Conservation (phyloP, 306 rosid species). For the Prunus padus region DNA sequence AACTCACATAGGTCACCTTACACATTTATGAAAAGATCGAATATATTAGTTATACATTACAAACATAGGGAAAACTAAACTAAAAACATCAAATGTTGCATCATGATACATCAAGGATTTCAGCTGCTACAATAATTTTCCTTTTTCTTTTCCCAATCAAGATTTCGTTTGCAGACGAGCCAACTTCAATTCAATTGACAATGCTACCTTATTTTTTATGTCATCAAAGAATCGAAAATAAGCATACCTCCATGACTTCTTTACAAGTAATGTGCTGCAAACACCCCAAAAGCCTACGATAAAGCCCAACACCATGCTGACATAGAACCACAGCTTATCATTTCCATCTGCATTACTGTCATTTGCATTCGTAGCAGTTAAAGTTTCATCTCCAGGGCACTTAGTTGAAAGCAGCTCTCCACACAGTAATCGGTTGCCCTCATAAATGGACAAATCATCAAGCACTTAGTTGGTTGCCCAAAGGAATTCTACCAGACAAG, state of each 20-base stretch:
- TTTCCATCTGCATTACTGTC: not conserved
- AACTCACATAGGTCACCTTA: too few species aligned
- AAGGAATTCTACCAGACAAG: slow-evolving; percentile 11
- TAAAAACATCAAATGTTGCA: too few species aligned
- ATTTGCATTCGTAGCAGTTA: not conserved
- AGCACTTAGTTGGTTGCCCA: slow-evolving; percentile 3
- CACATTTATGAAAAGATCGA: too few species aligned
- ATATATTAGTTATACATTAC: too few species aligned
- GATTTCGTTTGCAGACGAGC: not conserved
- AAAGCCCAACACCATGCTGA: not conserved
- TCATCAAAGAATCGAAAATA: not conserved
- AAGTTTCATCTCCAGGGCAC: not conserved
- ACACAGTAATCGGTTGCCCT: not conserved
- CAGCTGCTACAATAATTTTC: too few species aligned
- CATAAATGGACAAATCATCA: not conserved
- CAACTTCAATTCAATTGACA: not conserved
- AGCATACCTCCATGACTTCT: slow-evolving; percentile 2
- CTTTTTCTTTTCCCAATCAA: too few species aligned
- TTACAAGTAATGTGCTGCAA: not conserved
- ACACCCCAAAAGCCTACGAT: slow-evolving; percentile 9
- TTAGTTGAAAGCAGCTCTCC: not conserved
- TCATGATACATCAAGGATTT: too few species aligned
- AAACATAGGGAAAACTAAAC: too few species aligned
- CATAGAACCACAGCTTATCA: not conserved
- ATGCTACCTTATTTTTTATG: not conserved